phyloP scores from a whole-genome alignment of 768 basidiomycete species.

The Pleurotus sapidus region DNA sequence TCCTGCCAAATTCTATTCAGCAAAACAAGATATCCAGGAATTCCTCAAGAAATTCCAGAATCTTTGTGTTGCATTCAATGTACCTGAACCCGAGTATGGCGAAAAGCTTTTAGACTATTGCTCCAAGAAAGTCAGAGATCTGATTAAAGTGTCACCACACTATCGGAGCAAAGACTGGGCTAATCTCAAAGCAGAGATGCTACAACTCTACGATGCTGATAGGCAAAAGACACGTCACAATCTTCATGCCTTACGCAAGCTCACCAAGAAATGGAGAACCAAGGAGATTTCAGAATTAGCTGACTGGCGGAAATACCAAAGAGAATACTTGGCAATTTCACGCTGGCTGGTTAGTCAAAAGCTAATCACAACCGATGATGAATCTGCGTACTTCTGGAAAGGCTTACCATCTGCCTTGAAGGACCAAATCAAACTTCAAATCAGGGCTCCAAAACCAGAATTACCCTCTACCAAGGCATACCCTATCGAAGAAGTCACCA shows the following conservation, averaged over 20 bases:
- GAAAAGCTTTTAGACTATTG: background rate
- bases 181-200: background rate
- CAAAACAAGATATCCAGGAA: background rate
- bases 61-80: background rate
- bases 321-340: constrained; percentile 8
- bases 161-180: background rate
- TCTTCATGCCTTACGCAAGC: background rate
- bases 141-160: background rate
- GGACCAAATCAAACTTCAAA: background rate
- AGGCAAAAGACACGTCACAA: background rate
- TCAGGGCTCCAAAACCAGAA: background rate
- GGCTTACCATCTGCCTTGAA: constrained; percentile 2
- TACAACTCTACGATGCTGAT: constrained; percentile 4
- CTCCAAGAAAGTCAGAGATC: background rate
- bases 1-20: background rate
- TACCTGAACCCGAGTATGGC: background rate
- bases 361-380: constrained; percentile 4
- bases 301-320: constrained; percentile 7
- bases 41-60: background rate
- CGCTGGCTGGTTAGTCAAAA: constrained; percentile 9
- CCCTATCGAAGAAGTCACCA: background rate
- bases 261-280: background rate
- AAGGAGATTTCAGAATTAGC: constrained; percentile 1
- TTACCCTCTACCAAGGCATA: background rate
- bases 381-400: constrained; percentile 13